Evolutionary conservation across 164 flowering plant species (phyloP).

Genomic region (Tetrastigma voinierianum): DNA sequence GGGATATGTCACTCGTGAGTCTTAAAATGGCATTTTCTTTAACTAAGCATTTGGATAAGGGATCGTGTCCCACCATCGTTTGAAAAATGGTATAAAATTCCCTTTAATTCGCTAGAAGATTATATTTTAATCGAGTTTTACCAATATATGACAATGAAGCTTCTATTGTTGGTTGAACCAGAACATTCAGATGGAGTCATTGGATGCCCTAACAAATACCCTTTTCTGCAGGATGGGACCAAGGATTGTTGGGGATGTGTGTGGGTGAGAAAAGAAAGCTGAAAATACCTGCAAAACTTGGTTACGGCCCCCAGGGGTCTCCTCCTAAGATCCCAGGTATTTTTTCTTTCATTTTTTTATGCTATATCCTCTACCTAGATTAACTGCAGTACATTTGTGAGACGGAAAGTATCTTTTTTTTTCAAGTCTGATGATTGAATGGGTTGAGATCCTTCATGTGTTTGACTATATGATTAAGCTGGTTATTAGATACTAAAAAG

Average conservation of each 20-base stretch:
- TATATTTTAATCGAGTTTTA: too few species aligned
- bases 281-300: constrained; percentile 92
- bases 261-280: constrained; percentile 90
- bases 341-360: not conserved
- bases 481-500: too few species aligned
- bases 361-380: not conserved
- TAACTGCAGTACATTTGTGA: not conserved
- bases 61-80: too few species aligned
- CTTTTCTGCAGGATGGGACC: constrained; percentile 91
- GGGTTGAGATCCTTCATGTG: not conserved
- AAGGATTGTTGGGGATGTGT: constrained; percentile 84
- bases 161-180: not conserved
- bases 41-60: too few species aligned
- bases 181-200: not conserved
- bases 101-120: too few species aligned
- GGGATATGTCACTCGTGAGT: too few species aligned
- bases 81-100: too few species aligned
- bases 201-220: not conserved
- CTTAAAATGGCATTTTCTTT: too few species aligned
- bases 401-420: not conserved
- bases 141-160: too few species aligned
- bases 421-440: too few species aligned
- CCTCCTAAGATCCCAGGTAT: constrained; percentile 98
- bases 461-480: too few species aligned
- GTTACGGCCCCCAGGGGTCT: constrained; percentile 91